Evolutionary conservation across 768 basidiomycete species (phyloP), one percentile per base, ranked within the genome.

Genomic region (Steccherinum ochraceum): DNA sequence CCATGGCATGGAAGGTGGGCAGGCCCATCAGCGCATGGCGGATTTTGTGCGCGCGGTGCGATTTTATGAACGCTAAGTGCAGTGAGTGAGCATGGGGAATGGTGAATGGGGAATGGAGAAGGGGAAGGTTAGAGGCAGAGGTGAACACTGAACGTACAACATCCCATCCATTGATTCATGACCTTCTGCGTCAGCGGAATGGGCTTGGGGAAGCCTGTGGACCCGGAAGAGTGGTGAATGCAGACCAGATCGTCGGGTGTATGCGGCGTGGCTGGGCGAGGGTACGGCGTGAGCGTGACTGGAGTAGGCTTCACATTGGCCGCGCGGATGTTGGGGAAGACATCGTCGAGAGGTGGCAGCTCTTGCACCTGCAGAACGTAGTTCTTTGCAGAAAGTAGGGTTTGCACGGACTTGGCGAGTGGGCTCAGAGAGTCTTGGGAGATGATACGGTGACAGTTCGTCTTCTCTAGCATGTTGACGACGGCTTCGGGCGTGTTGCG

Each of bases 151-250:
- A n/a, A 53, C 56, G 3, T 39, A 58, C 57, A 18, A 20, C 21
- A 19, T 1, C 24, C 19, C 18, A 26, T 21, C 57, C 57, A 58
- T 24, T 56, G 54, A 5, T 40, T 12, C 19, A 61, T 12, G 16
- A 49, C 47, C 40, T 49, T 50, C 46, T 61, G 57, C 1, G 57
- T 61, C 53, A 55, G 53, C 0, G 50, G 40, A 19, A 64, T 70
- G 7, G 71, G 56, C 50, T 74, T 77, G 0, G 76, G 75, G 44
- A 73, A 66, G 2, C 75, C 74, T 0, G 76, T 75, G 46, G 74
- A 76, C 13, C 76, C 76, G 2, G 78, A 78, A 0, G 78, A 78
- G 51, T 78, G 75, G n/a, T 0, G 75, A 58, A 46, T 73, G 77
- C 11, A 70, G 40, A 65, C 45, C 60, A 44, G 60, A 44, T 46